phyloP scores from a whole-genome alignment of 169 alveolate species.

The Eimeria praecox region DNA sequence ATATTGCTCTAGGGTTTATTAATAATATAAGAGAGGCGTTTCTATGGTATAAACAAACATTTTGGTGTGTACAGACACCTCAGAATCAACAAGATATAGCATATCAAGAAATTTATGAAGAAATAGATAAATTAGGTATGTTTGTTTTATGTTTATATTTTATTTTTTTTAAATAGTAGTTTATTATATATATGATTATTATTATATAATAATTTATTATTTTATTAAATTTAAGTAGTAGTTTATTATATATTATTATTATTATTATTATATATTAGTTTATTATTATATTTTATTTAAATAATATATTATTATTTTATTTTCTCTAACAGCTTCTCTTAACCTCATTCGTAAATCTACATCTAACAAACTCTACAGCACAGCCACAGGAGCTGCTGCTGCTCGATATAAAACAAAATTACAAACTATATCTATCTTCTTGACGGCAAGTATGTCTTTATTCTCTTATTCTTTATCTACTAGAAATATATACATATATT shows the following conservation, averaged over 20 bases:
- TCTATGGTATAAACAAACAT: slow-evolving; percentile 97
- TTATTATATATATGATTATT: too few species aligned
- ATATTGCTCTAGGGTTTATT: slow-evolving; percentile 94
- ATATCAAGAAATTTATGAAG: neutral
- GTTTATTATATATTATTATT: too few species aligned
- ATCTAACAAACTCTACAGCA: neutral
- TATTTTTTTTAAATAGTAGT: too few species aligned
- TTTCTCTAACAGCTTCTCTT: neutral
- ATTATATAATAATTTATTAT: too few species aligned
- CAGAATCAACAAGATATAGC: neutral
- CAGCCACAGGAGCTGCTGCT: neutral
- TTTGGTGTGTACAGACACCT: slow-evolving; percentile 94
- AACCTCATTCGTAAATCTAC: too few species aligned
- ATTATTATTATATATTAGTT: too few species aligned
- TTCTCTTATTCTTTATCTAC: too few species aligned
- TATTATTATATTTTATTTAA: neutral
- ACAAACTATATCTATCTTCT: neutral
- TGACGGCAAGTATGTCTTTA: neutral
- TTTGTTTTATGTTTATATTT: neutral
- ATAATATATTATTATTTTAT: neutral
- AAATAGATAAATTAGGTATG: neutral
- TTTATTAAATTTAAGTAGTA: too few species aligned
- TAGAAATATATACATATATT: neutral
- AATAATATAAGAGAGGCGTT: slow-evolving; percentile 95
- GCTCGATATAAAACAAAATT: slow-evolving; percentile 11